phyloP scores from a whole-genome alignment of 2,329 filamentous ascomycete genomes.

The Calonectria henricotiae region DNA sequence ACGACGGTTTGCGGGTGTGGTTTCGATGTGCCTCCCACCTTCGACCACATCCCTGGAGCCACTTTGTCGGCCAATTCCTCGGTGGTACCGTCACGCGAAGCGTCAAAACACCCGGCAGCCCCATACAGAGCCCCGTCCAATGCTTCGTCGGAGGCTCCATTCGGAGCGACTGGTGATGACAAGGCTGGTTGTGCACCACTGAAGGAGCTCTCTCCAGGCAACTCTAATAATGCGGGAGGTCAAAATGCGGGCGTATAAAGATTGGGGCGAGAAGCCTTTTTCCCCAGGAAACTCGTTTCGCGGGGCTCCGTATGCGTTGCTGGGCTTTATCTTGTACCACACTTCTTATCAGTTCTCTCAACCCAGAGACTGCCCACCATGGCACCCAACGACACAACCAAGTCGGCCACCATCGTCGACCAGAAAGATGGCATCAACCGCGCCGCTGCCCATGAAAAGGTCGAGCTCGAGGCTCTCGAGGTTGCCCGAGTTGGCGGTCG shows the following conservation, averaged over 20 bases:
- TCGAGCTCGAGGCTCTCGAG: conserved; percentile 57
- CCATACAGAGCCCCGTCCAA: conserved; percentile 33
- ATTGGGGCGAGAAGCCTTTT: conserved; percentile 15
- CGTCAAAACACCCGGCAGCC: conserved; percentile 34
- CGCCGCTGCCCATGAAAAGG: conserved; percentile 50
- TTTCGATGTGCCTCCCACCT: conserved; percentile 25
- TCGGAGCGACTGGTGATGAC: conserved; percentile 38
- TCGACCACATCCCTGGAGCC: conserved; percentile 23
- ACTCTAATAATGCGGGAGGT: conserved; percentile 27
- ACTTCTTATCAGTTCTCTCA: conserved; percentile 24
- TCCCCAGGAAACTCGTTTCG: conserved; percentile 36
- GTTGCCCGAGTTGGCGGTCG: conserved; percentile 55
- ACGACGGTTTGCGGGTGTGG: conserved; percentile 5
- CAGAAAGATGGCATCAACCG: conserved; percentile 47
- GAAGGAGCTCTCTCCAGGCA: conserved; percentile 27
- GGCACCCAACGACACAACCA: conserved; percentile 40
- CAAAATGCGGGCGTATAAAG: conserved; percentile 36
- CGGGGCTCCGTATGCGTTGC: conserved; percentile 28
- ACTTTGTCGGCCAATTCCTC: conserved; percentile 48
- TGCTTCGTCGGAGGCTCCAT: conserved; percentile 25
- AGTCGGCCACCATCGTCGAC: conserved; percentile 47
- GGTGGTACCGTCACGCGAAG: conserved; percentile 48
- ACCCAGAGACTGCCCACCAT: conserved; percentile 32
- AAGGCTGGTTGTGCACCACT: background rate
- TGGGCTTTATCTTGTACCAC: conserved; percentile 9